These are phyloP conservation scores for Suhomyces xylopsoci DNA, from an alignment of 805 yeast genomes.

Conservation along the genomic window DNA sequence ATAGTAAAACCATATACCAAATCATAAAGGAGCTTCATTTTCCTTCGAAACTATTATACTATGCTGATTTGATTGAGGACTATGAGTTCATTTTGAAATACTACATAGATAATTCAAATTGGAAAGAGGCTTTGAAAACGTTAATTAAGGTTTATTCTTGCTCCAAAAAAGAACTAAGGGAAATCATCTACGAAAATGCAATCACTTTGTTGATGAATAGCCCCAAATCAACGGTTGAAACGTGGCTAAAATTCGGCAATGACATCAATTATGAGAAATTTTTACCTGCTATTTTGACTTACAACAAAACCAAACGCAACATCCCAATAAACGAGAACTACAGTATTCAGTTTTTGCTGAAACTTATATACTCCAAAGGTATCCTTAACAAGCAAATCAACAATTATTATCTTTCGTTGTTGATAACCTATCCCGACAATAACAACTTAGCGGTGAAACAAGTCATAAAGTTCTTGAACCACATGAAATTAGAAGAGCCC, in stretches of 20 bases:
- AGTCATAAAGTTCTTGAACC: constrained; percentile 29
- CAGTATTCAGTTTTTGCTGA: constrained; percentile 61
- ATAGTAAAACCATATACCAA: constrained; percentile 67
- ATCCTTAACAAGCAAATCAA: constrained; percentile 49
- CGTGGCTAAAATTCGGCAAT: constrained; percentile 62
- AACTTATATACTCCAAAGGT: constrained; percentile 42
- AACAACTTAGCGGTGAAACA: constrained; percentile 23
- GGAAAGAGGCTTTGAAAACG: constrained; percentile 68
- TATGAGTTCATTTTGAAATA: constrained; percentile 64
- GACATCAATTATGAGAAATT: constrained; percentile 59
- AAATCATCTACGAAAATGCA: constrained; percentile 61
- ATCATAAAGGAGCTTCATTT: constrained; percentile 66
- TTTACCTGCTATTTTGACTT: constrained; percentile 72
- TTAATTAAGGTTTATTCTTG: constrained; percentile 46
- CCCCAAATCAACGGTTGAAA: constrained; percentile 67
- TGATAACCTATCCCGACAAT: constrained; percentile 44
- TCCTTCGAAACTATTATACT: constrained; percentile 58
- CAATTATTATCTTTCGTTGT: constrained; percentile 66
- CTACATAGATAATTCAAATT: constrained; percentile 65
- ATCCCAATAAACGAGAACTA: constrained; percentile 52
- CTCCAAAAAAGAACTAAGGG: constrained; percentile 13
- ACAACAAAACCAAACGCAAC: constrained; percentile 47
- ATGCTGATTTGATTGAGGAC: constrained; percentile 67
- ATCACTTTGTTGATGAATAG: constrained; percentile 63
- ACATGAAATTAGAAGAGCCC: constrained; percentile 17